These are phyloP conservation scores for Asclepias syriaca DNA, from an alignment of 257 asterid species.

Conservation along the genomic window DNA sequence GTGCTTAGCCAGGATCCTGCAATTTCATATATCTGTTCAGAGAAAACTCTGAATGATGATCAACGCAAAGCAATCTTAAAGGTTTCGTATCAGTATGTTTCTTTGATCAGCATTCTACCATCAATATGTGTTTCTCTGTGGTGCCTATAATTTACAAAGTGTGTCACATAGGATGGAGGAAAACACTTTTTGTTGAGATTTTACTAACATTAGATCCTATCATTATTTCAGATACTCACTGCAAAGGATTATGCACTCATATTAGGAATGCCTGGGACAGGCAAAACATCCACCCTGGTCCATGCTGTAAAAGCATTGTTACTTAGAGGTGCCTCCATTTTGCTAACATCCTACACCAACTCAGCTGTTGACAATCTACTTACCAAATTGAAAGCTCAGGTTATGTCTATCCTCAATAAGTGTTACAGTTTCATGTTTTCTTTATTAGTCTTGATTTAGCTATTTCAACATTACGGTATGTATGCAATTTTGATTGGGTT, in stretches of 20 bases:
- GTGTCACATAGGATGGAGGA: neutral
- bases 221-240: slow-evolving; percentile 64
- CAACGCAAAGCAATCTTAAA: slow-evolving; percentile 90
- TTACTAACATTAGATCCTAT: neutral
- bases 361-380: slow-evolving; percentile 94
- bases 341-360: slow-evolving; percentile 97
- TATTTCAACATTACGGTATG: neutral
- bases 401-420: slow-evolving; percentile 29
- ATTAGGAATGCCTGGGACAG: slow-evolving; percentile 99
- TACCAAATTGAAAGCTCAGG: slow-evolving; percentile 85
- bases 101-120: neutral
- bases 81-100: slow-evolving; percentile 34
- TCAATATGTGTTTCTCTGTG: neutral
- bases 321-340: slow-evolving; percentile 93
- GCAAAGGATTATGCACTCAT: slow-evolving; percentile 87
- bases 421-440: slow-evolving; percentile 12
- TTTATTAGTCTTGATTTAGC: slow-evolving; percentile 12
- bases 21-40: slow-evolving; percentile 71
- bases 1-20: slow-evolving; percentile 95
- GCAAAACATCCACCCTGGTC: slow-evolving; percentile 96
- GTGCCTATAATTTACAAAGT: neutral
- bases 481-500: neutral
- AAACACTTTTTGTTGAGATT: slow-evolving; percentile 5
- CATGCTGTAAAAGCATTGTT: slow-evolving; percentile 95
- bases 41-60: slow-evolving; percentile 81